Base-by-base conservation (phyloP, 148 eudicot species). In the Fagopyrum tataricum region DNA sequence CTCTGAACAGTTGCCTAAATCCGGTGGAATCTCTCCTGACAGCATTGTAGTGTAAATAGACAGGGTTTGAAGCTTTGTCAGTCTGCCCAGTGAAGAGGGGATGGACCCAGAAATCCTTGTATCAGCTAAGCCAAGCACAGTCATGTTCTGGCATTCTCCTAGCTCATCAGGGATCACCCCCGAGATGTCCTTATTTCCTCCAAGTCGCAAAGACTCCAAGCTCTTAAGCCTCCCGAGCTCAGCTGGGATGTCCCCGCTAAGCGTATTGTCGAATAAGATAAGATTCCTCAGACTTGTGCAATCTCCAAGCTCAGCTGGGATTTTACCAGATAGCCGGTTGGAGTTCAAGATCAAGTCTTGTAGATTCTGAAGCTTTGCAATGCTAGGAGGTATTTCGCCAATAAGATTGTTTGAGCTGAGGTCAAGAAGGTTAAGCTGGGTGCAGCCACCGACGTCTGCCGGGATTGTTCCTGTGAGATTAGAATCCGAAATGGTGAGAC, bases 401-500 rank as follows among this genome's bases (percentile, higher is more conserved):
- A 80, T 84, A 51, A 92, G 89, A 71, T 79, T 80, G 66, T 92
- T 92, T 42, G 78, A 71, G 67, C 96, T 85, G 2, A 92, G 75
- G 75, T 90, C 87, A 72, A 92, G 49, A 7, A 69, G 47, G 41
- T 39, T 70, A 7, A 92, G 83, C 7, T 82, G 74, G 76, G 74
- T 31, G 52, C 84, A 81, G 46, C 84, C 87, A 6, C 96, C 93
- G 43, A 92, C 76, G 0, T 81, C 87, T 1, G 52, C 58, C 0
- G 96, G 93, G 81, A 92, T 92, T 31, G 68, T 78, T 37, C 96
- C 97, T 21, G 97, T 89, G 78, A 94, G 80, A 74, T 94, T 94
- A 20, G 85, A 80, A 62, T 75, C 82, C 5, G 91, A 86, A 72
- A 94, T 83, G 47, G 79, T 67, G 3, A 94, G 76, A 4, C 51